These are phyloP conservation scores for Malassezia vespertilionis DNA, from an alignment of 1,284 basidiomycete genomes.

Conservation along the genomic window DNA sequence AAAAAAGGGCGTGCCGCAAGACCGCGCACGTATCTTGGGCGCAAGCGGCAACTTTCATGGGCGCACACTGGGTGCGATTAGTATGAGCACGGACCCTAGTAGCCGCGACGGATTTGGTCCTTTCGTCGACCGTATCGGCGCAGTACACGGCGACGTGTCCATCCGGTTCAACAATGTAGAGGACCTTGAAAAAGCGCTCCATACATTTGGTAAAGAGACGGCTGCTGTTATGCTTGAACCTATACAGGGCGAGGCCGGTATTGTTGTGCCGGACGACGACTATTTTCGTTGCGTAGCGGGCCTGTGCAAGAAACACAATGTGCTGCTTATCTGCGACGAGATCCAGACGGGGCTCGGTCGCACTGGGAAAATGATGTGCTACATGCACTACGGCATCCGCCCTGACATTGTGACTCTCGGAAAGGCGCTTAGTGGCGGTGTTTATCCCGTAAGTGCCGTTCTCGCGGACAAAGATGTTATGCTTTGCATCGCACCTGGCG, in stretches of 20 bases:
- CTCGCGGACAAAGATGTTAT: constrained; percentile 79
- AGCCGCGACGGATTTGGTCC: constrained; percentile 79
- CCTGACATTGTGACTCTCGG: constrained; percentile 89
- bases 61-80: constrained; percentile 75
- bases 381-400: constrained; percentile 66
- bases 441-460: constrained; percentile 92
- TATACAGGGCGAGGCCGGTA: constrained; percentile 95
- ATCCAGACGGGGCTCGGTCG: constrained; percentile 63
- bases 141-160: constrained; percentile 48
- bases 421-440: constrained; percentile 89
- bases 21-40: constrained; percentile 75
- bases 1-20: constrained; percentile 68
- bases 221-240: constrained; percentile 94
- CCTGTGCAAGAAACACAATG: constrained; percentile 85
- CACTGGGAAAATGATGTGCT: constrained; percentile 52
- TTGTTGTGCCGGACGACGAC: constrained; percentile 80
- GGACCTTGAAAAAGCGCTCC: constrained; percentile 71
- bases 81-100: constrained; percentile 94
- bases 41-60: constrained; percentile 93
- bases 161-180: constrained; percentile 49
- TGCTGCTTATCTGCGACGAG: constrained; percentile 90
- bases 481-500: constrained; percentile 89
- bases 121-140: constrained; percentile 74
- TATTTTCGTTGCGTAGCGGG: constrained; percentile 68
- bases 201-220: constrained; percentile 68